Conservation (phyloP, 2,329 filamentous ascomycete species). For the Fusarium sp. region DNA sequence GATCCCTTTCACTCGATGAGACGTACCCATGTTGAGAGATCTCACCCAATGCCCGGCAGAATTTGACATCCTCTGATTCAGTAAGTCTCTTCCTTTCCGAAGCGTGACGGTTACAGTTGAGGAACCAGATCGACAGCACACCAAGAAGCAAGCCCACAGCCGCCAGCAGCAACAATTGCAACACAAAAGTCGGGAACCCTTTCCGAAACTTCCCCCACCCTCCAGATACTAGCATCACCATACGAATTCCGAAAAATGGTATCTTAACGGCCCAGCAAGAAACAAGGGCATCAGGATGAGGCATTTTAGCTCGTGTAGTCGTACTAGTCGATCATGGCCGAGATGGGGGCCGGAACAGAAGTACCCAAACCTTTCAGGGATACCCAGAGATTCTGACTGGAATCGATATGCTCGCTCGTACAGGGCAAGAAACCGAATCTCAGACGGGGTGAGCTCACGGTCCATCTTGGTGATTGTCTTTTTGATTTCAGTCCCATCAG, state of each 20-base stretch:
- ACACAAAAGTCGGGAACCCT: too few relatives aligned
- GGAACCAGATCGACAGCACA: fast-evolving
- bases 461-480: not conserved
- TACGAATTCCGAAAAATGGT: too few relatives aligned
- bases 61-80: not conserved
- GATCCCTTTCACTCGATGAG: not conserved
- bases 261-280: too few relatives aligned
- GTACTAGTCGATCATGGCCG: not conserved
- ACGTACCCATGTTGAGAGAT: not conserved
- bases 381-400: conserved; percentile 9
- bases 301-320: too few relatives aligned
- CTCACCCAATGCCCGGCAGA: too few relatives aligned
- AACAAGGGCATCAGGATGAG: too few relatives aligned
- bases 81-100: not conserved
- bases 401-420: not conserved
- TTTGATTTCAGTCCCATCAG: not conserved
- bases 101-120: not conserved
- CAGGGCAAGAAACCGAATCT: not conserved
- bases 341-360: conserved; percentile 6
- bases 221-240: too few relatives aligned
- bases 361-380: conserved; percentile 14
- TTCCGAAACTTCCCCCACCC: too few relatives aligned
- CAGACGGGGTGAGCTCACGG: not conserved
- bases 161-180: too few relatives aligned
- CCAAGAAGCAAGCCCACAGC: too few relatives aligned